phyloP scores from a whole-genome alignment of 2,329 filamentous ascomycete species.

The Biscogniauxia sp. region DNA sequence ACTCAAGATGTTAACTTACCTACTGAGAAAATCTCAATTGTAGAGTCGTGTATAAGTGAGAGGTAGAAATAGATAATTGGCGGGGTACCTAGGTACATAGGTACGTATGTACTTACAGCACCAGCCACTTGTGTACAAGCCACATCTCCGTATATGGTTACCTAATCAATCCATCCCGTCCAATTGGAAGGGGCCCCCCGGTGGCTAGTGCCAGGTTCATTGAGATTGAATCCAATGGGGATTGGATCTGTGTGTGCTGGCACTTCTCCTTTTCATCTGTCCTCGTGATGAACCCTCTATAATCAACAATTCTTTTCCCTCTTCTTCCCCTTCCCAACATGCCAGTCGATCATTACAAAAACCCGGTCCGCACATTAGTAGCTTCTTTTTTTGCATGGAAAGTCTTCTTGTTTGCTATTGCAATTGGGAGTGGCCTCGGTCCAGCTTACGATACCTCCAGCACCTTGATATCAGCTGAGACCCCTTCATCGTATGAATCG shows the following conservation, averaged over 20 bases:
- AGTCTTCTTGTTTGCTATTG: constrained; percentile 59
- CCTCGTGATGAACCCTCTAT: neutral
- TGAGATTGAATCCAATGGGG: too few relatives aligned
- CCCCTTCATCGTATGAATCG: constrained; percentile 30
- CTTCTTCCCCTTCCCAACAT: constrained; percentile 13
- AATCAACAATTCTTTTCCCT: neutral
- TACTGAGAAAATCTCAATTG: too few relatives aligned
- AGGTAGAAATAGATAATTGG: too few relatives aligned
- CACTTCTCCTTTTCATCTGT: neutral
- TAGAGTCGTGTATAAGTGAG: too few relatives aligned
- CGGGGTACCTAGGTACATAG: too few relatives aligned
- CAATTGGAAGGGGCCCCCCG: too few relatives aligned
- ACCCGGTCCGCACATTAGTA: constrained; percentile 29
- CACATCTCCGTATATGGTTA: too few relatives aligned
- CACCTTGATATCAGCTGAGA: constrained; percentile 48
- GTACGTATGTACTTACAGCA: too few relatives aligned
- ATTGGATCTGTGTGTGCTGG: neutral
- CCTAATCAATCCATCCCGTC: too few relatives aligned
- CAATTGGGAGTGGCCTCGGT: constrained; percentile 48
- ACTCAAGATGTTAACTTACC: too few relatives aligned
- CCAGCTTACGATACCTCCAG: constrained; percentile 79
- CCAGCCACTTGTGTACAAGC: too few relatives aligned
- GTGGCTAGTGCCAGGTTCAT: too few relatives aligned
- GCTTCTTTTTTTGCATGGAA: constrained; percentile 65
- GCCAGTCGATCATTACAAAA: constrained; percentile 14